Evolutionary conservation across 2,329 filamentous ascomycete species (phyloP).

Genomic region (Xylaria sp.): DNA sequence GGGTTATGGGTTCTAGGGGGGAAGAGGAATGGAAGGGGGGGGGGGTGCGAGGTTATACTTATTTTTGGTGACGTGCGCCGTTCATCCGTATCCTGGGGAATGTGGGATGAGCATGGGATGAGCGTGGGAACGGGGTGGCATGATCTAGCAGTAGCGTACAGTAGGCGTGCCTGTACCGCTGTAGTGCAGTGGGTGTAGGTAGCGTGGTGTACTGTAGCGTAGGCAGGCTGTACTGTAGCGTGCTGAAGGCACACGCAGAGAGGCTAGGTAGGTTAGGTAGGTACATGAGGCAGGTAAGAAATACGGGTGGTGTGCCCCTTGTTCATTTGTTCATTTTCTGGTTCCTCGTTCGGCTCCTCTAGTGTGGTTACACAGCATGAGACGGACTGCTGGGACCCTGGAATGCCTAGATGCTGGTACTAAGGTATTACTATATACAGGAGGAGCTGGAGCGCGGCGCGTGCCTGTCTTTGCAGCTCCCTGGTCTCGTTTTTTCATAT

Average conservation of each 20-base stretch:
- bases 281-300: constrained; percentile 19
- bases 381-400: constrained; percentile 14
- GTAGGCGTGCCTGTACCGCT: too few relatives aligned
- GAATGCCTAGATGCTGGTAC: too few relatives aligned
- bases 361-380: constrained; percentile 35
- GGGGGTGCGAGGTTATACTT: too few relatives aligned
- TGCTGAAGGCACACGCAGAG: too few relatives aligned
- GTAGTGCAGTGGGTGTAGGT: too few relatives aligned
- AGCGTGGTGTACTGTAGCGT: too few relatives aligned
- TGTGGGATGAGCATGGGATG: not conserved
- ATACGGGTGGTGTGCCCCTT: constrained; percentile 8
- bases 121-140: not conserved
- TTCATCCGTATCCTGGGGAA: constrained; percentile 1
- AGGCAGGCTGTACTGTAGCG: too few relatives aligned
- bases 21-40: not conserved
- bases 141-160: not conserved
- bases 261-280: constrained; percentile 5
- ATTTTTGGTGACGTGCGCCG: constrained; percentile 3
- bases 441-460: too few relatives aligned
- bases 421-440: too few relatives aligned
- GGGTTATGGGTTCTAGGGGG: not conserved
- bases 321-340: not conserved
- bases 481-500: too few relatives aligned
- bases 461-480: too few relatives aligned
- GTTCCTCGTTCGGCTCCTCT: not conserved